Evolutionary conservation across 805 yeast species (phyloP), one percentile per base, ranked within the genome.

Genomic region (Kodamaea restingae): DNA sequence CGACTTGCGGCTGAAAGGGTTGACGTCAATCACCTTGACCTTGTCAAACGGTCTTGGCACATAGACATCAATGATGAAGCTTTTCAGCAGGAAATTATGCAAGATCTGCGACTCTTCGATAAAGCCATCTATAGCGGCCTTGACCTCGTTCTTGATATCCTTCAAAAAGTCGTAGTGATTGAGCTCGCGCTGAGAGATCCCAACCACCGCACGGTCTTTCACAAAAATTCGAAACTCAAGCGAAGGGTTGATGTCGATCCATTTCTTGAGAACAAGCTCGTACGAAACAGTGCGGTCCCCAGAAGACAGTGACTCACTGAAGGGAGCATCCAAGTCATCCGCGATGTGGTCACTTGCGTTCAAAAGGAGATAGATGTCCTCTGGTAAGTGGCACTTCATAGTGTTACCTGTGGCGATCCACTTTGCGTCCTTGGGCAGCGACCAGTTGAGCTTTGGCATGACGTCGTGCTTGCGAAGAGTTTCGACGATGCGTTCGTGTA

Each of bases 381-480:
- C 73, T 0, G 83, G 78, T 22, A 72, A 73, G 11, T 63, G 68
- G 53, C 98, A 90, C 52, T 77, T 74, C 73, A 84, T 75, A 2
- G 86, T 73, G 51, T 87, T 85, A 22, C 84, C 79, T 2, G 93
- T 73, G 52, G 84, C 63, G 15, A 93, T 91, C 98, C 98, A 93
- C 0, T 81, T 76, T 1, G 98, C 86, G 62, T 93, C 99, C 54
- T 81, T 82, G 1, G 99, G 98, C 1, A 96, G 84, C 1, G 97
- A 88, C 98, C 98, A 93, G 66, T 93, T 93, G 49, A 91, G 65
- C 54, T 93, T 93, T 1, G 98, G 98, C 1, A 87, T 73, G 2
- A 88, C 87, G 35, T 56, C 61, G 18, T 73, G 64, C 31, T 70
- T 65, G 2, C 47, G 43, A 10, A 93, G 74, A 0, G 69, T 54